These are phyloP conservation scores for Aspergillus japonicus DNA, from an alignment of 2,329 filamentous ascomycete genomes.

Conservation along the genomic window DNA sequence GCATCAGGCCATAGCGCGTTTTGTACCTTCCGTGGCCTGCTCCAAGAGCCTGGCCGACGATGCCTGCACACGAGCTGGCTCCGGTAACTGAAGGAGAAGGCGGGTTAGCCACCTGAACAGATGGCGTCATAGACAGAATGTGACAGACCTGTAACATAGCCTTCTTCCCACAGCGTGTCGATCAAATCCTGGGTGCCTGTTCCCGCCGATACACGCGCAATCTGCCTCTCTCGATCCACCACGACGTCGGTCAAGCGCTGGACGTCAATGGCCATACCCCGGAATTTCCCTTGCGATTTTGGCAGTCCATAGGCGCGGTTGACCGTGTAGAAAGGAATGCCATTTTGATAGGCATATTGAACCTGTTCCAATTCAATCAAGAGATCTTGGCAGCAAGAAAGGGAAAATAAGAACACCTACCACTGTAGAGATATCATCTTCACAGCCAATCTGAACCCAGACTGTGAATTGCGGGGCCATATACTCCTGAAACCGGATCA, in stretches of 20 bases:
- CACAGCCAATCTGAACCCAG: not conserved
- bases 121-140: no score
- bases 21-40: constrained; percentile 51
- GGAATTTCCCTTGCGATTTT: not conserved
- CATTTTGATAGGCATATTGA: not conserved
- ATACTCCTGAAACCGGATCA: not conserved
- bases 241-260: not conserved
- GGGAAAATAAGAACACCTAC: not conserved
- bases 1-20: constrained; percentile 34
- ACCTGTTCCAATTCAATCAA: not conserved
- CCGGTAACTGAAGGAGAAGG: no score
- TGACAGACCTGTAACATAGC: no score
- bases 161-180: no score
- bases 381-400: not conserved
- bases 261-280: not conserved
- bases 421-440: not conserved
- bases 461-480: not conserved
- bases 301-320: not conserved
- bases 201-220: not conserved
- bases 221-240: not conserved
- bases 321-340: not conserved
- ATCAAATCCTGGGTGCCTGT: no score
- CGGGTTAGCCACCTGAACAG: no score
- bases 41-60: no score
- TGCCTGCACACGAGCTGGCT: no score